Conservation (phyloP, 2,329 filamentous ascomycete species). For the Aspergillus sp. region DNA sequence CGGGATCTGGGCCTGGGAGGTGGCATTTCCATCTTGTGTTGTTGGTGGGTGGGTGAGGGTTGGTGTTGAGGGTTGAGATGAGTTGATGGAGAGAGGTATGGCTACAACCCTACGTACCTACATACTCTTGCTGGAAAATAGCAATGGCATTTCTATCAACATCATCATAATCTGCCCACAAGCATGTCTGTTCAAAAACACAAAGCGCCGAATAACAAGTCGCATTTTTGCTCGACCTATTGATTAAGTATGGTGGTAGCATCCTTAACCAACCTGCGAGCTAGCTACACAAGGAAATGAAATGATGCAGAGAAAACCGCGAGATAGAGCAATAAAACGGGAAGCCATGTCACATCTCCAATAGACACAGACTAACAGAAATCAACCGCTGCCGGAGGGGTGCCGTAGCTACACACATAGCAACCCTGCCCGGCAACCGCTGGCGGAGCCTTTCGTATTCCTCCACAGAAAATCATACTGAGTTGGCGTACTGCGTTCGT, state of each 20-base stretch:
- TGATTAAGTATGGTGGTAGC: slow-evolving; percentile 26
- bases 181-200: slow-evolving; percentile 13
- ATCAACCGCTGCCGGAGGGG: slow-evolving; percentile 17
- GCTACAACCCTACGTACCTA: no score
- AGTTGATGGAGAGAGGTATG: no score
- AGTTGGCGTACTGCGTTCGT: slow-evolving; percentile 27
- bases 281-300: slow-evolving; percentile 23
- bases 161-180: no score
- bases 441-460: slow-evolving; percentile 32
- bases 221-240: slow-evolving; percentile 29
- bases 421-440: slow-evolving; percentile 26
- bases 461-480: no score
- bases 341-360: slow-evolving; percentile 30
- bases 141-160: no score
- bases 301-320: slow-evolving; percentile 23
- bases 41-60: no score
- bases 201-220: slow-evolving; percentile 23
- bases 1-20: no score
- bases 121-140: no score
- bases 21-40: no score
- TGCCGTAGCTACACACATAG: slow-evolving; percentile 5
- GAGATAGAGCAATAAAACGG: slow-evolving; percentile 27
- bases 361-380: slow-evolving; percentile 28
- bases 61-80: no score
- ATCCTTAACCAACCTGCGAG: slow-evolving; percentile 32